phyloP scores from a whole-genome alignment of 371 early-diverging fungal species.

The Nematocida minor region DNA sequence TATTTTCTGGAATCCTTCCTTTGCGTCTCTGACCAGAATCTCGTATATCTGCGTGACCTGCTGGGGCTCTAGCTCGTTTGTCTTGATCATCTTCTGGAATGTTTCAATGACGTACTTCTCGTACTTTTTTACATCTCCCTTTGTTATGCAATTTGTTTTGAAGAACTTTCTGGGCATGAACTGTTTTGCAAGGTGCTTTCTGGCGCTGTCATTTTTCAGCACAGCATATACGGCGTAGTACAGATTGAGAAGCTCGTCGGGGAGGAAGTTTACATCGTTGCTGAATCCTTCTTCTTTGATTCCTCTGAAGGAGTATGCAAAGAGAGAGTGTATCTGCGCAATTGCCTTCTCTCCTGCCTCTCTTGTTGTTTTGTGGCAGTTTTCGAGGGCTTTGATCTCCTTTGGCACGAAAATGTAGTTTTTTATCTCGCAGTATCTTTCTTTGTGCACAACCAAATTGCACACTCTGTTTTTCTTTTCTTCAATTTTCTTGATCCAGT shows the following conservation, averaged over 20 bases:
- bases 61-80: slow-evolving; percentile 47
- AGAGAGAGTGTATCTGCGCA: slow-evolving; percentile 60
- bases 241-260: slow-evolving; percentile 64
- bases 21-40: slow-evolving; percentile 57
- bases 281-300: slow-evolving; percentile 64
- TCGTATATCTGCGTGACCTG: slow-evolving; percentile 62
- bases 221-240: slow-evolving; percentile 62
- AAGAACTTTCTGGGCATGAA: slow-evolving; percentile 63
- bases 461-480: slow-evolving; percentile 57
- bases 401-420: slow-evolving; percentile 56
- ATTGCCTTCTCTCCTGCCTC: slow-evolving; percentile 36
- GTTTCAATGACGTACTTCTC: slow-evolving; percentile 57
- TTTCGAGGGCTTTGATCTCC: slow-evolving; percentile 8
- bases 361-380: slow-evolving; percentile 37
- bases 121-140: slow-evolving; percentile 60
- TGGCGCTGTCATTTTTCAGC: slow-evolving; percentile 48
- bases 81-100: slow-evolving; percentile 57
- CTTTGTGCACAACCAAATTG: slow-evolving; percentile 58
- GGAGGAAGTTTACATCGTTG: slow-evolving; percentile 64
- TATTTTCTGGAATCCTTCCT: slow-evolving; percentile 39
- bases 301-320: slow-evolving; percentile 61
- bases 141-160: slow-evolving; percentile 63
- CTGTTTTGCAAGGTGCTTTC: slow-evolving; percentile 54
- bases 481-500: slow-evolving; percentile 61
- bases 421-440: slow-evolving; percentile 65